A percentile compares a stretch with the other conserved stretches of the same genome.
phyloP scores from a whole-genome alignment of 345 rosid genomes.

The Salix viminalis region DNA sequence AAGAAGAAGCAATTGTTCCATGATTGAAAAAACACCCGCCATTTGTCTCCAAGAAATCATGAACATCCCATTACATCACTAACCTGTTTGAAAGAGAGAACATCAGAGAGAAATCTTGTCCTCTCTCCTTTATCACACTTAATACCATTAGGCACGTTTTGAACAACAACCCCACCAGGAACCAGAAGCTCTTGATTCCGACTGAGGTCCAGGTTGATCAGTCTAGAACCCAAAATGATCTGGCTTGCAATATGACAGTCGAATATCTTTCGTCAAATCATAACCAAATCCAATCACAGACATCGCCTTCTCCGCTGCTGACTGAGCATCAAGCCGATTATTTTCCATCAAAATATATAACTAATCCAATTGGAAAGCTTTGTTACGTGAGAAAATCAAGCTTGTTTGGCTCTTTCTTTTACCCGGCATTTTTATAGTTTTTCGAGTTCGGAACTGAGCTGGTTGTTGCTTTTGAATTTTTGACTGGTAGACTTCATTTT shows the following conservation, averaged over 20 bases:
- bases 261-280: slow-evolving; percentile 55
- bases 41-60: neutral
- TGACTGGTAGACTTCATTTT: neutral
- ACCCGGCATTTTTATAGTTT: neutral
- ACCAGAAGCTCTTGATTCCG: slow-evolving; percentile 50
- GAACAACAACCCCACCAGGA: slow-evolving; percentile 75
- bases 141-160: slow-evolving; percentile 52
- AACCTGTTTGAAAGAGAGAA: slow-evolving; percentile 85
- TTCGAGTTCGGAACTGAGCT: too few species aligned
- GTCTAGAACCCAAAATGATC: slow-evolving; percentile 46
- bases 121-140: slow-evolving; percentile 97
- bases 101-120: slow-evolving; percentile 70
- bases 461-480: neutral
- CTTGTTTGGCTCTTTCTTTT: neutral
- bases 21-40: neutral
- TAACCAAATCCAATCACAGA: slow-evolving; percentile 82
- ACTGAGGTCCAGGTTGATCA: slow-evolving; percentile 50
- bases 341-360: slow-evolving; percentile 33
- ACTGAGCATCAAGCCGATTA: slow-evolving; percentile 50
- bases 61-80: neutral
- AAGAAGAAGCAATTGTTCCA: neutral
- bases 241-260: slow-evolving; percentile 56
- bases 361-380: neutral
- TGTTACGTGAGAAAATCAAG: neutral
- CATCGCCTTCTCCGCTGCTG: slow-evolving; percentile 83